Percentiles rank a stretch among this genome's conserved stretches.
Evolutionary conservation across 83 land plant genomes (phyloP).

Genomic region (Picea abies): DNA sequence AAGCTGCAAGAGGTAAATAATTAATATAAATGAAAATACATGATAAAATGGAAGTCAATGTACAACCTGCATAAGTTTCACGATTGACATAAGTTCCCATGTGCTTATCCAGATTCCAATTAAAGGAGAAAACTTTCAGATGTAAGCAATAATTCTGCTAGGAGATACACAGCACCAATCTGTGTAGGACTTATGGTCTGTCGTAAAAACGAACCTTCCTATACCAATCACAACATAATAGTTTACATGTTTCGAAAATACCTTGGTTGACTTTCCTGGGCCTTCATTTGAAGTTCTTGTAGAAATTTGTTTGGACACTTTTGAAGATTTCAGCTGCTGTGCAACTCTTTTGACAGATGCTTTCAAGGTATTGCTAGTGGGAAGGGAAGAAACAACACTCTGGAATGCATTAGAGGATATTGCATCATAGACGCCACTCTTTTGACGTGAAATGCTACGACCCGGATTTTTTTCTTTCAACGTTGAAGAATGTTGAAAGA

Average conservation of each 20-base stretch:
- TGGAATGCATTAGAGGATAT: constrained; percentile 3
- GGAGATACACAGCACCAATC: not conserved
- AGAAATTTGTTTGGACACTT: constrained; percentile 20
- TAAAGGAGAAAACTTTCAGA: not conserved
- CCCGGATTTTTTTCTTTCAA: constrained; percentile 6
- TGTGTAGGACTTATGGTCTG: not conserved
- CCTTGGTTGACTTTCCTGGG: constrained; percentile 27
- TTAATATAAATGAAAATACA: not conserved
- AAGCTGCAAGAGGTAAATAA: constrained; percentile 1
- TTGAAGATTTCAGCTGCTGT: constrained; percentile 35
- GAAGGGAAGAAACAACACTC: constrained; percentile 13
- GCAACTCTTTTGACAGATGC: constrained; percentile 36
- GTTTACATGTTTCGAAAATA: not conserved
- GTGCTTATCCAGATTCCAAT: not conserved
- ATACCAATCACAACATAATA: not conserved
- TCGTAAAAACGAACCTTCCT: not conserved
- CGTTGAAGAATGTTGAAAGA: constrained; percentile 6
- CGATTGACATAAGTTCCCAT: not conserved
- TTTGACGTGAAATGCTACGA: constrained; percentile 6
- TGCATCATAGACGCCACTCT: constrained; percentile 9
- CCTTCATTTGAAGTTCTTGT: constrained; percentile 11
- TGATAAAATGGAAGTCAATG: not conserved
- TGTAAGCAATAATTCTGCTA: not conserved
- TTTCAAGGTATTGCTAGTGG: constrained; percentile 25
- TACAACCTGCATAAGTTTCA: not conserved